phyloP scores from a whole-genome alignment of 75 land plant genomes.

The Picea sitchensis region DNA sequence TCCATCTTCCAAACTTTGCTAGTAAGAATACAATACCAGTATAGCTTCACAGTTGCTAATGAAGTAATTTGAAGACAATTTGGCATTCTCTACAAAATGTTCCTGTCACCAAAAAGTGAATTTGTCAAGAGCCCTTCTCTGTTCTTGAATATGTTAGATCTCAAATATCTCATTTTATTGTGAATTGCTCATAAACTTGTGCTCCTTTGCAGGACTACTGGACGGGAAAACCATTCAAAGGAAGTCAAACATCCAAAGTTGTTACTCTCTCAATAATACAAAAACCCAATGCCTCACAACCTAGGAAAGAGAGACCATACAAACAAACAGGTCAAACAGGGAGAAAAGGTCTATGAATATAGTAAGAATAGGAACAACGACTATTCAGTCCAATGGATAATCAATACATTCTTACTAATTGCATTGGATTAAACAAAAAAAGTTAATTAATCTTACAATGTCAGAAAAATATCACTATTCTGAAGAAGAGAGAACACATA shows the following conservation, averaged over 20 bases:
- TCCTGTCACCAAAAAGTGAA: constrained; percentile 43
- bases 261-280: not conserved
- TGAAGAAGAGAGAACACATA: no score
- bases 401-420: not conserved
- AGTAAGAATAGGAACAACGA: no score
- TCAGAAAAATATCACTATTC: no score
- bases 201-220: not conserved
- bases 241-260: not conserved
- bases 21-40: constrained; percentile 31
- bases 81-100: constrained; percentile 63
- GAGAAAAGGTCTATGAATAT: no score
- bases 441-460: not conserved
- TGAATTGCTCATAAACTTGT: not conserved
- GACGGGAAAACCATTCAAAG: not conserved
- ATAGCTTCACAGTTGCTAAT: constrained; percentile 59
- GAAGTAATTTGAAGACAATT: constrained; percentile 61
- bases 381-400: no score
- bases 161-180: not conserved
- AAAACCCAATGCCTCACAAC: not conserved
- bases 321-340: no score
- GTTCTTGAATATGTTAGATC: not conserved
- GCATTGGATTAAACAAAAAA: not conserved
- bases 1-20: not conserved
- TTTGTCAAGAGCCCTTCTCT: not conserved
- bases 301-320: not conserved